phyloP scores from a whole-genome alignment of 2,329 filamentous ascomycete species.

The Xylaria sp. region DNA sequence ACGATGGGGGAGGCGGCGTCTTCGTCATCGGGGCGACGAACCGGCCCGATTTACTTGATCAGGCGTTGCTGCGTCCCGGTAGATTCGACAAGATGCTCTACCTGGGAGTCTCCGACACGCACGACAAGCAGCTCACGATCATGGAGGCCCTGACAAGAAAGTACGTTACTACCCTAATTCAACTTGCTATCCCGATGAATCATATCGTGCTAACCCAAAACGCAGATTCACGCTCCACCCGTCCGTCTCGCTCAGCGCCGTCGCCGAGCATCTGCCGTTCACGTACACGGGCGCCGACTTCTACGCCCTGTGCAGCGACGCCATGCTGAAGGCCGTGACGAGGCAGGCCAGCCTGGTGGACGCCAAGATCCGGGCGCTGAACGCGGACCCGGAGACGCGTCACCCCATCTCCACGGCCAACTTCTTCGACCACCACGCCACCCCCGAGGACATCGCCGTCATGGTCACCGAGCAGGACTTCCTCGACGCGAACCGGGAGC shows the following conservation, averaged over 20 bases:
- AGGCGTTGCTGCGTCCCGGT: slow-evolving; percentile 84
- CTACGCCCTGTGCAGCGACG: slow-evolving; percentile 95
- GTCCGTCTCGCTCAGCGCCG: slow-evolving; percentile 70
- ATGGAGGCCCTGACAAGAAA: slow-evolving; percentile 93
- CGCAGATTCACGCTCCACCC: slow-evolving; percentile 81
- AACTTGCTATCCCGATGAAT: not conserved
- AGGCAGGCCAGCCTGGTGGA: slow-evolving; percentile 85
- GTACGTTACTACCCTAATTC: slow-evolving; percentile 53
- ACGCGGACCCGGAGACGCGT: slow-evolving; percentile 46
- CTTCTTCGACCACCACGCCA: slow-evolving; percentile 93
- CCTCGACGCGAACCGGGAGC: slow-evolving; percentile 74
- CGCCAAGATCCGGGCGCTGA: slow-evolving; percentile 74
- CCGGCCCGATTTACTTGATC: slow-evolving; percentile 88
- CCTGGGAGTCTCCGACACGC: slow-evolving; percentile 91
- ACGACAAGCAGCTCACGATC: slow-evolving; percentile 94
- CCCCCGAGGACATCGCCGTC: slow-evolving; percentile 79
- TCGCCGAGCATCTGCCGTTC: slow-evolving; percentile 81
- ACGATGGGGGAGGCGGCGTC: slow-evolving; percentile 78
- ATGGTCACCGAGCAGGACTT: slow-evolving; percentile 92
- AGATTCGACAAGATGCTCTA: slow-evolving; percentile 99
- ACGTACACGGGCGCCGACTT: slow-evolving; percentile 98
- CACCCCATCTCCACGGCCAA: slow-evolving; percentile 79
- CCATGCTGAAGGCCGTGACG: slow-evolving; percentile 98
- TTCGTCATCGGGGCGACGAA: slow-evolving; percentile 98
- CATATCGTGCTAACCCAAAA: slow-evolving; percentile 9